Evolutionary conservation across 441 rosid genomes (phyloP).

Genomic region (Viola pubescens): DNA sequence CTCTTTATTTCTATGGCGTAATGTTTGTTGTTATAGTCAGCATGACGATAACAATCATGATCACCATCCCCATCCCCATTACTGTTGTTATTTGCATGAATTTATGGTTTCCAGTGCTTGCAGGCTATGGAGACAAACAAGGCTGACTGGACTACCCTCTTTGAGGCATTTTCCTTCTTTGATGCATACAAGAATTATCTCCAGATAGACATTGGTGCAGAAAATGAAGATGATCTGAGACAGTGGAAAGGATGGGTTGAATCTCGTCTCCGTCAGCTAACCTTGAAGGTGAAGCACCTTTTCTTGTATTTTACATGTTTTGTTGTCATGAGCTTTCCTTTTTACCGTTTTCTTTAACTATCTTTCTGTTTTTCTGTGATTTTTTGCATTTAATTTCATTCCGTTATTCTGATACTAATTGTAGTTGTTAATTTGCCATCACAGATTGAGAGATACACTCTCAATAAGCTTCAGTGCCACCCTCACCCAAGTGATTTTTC

Average conservation of each 20-base stretch:
- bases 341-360: too few species aligned
- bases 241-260: slow-evolving; percentile 99
- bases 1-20: too few species aligned
- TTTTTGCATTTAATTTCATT: slow-evolving; percentile 8
- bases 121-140: slow-evolving; percentile 83
- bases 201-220: slow-evolving; percentile 75
- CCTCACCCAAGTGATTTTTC: slow-evolving; percentile 85
- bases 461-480: slow-evolving; percentile 84
- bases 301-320: not conserved
- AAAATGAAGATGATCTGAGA: slow-evolving; percentile 76
- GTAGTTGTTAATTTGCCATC: slow-evolving; percentile 19
- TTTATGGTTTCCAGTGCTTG: slow-evolving; percentile 25
- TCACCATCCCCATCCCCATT: not conserved
- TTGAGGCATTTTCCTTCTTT: slow-evolving; percentile 82
- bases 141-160: slow-evolving; percentile 87
- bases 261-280: slow-evolving; percentile 94
- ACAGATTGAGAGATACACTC: slow-evolving; percentile 85
- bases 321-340: too few species aligned
- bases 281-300: slow-evolving; percentile 55
- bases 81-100: slow-evolving; percentile 12
- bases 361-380: slow-evolving; percentile 4
- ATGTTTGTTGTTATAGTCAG: not conserved
- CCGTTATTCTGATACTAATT: slow-evolving; percentile 14
- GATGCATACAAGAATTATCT: slow-evolving; percentile 91
- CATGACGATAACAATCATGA: not conserved